A percentile compares a stretch with the other conserved stretches of the same genome.
These are phyloP conservation scores for Dactylellina leptospora DNA, from an alignment of 2,329 filamentous ascomycete species.

Conservation along the genomic window DNA sequence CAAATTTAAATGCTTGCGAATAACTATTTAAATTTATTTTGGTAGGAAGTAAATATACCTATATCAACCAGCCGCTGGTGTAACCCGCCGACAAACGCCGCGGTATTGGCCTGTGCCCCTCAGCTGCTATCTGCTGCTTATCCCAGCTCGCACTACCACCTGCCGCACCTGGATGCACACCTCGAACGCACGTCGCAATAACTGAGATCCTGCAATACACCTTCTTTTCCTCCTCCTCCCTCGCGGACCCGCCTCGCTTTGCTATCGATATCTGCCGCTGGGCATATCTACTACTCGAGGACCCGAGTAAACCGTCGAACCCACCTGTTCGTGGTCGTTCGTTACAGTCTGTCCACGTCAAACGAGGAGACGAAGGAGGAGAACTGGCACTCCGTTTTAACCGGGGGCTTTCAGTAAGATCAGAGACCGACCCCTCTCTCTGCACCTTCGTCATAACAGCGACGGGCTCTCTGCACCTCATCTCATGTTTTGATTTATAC, in stretches of 20 bases:
- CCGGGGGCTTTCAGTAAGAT: constrained; percentile 33
- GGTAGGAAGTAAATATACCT: no score
- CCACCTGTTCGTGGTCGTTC: constrained; percentile 1
- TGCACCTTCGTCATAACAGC: not conserved
- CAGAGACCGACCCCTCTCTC: constrained; percentile 18
- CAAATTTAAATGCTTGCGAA: no score
- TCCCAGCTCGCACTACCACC: constrained; percentile 42
- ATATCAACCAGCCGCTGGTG: no score
- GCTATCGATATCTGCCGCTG: not conserved
- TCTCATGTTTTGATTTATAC: constrained; percentile 18
- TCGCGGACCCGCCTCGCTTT: not conserved
- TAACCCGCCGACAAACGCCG: no score
- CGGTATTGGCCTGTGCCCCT: not conserved
- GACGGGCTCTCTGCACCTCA: not conserved
- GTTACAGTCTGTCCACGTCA: constrained; percentile 29
- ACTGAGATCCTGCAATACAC: no score
- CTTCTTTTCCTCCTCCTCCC: not conserved
- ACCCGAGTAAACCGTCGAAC: constrained; percentile 16
- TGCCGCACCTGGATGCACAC: constrained; percentile 15
- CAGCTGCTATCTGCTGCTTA: not conserved
- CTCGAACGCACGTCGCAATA: constrained; percentile 8
- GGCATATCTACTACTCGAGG: not conserved
- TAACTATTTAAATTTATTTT: no score
- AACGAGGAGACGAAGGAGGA: constrained; percentile 10
- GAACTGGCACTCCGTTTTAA: constrained; percentile 32